Conservation (phyloP, 176 grass and related monocot genomes). For the Saccharum officinarum region DNA sequence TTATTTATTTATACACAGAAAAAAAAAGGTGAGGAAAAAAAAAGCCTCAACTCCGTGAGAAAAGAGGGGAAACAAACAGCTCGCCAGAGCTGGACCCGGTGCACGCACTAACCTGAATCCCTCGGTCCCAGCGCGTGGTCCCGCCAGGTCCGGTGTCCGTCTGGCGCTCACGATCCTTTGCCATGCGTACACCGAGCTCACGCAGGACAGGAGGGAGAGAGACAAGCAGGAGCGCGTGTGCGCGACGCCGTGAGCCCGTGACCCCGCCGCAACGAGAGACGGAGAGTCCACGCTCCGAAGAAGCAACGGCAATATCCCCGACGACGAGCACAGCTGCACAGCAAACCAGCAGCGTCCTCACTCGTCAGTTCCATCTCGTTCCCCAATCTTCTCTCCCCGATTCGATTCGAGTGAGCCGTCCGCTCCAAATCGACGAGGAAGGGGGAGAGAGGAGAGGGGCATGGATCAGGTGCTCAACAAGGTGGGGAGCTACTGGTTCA, state of each 20-base stretch:
- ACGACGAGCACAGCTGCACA: neutral
- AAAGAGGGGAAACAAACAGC: no score
- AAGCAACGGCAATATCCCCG: neutral
- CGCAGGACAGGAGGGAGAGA: neutral
- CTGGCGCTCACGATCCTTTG: neutral
- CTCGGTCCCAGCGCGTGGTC: rapidly evolving
- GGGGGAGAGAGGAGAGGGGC: neutral
- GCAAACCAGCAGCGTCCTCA: neutral
- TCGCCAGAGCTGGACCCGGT: neutral
- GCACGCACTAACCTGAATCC: neutral
- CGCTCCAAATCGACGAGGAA: neutral
- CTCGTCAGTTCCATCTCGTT: neutral
- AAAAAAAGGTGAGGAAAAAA: no score
- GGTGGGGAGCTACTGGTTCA: conserved; percentile 95
- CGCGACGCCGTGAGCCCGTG: neutral
- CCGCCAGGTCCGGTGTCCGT: neutral
- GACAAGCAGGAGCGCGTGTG: neutral
- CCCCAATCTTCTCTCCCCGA: neutral
- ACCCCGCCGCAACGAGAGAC: neutral
- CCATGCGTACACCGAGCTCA: conserved; percentile 6
- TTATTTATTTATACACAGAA: no score
- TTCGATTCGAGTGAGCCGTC: neutral
- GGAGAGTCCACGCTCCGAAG: conserved; percentile 1
- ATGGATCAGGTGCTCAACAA: conserved; percentile 97
- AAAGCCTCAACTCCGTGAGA: no score